Base-by-base conservation (phyloP, 2,329 filamentous ascomycete genomes). In the Penicillium sclerotigenum region DNA sequence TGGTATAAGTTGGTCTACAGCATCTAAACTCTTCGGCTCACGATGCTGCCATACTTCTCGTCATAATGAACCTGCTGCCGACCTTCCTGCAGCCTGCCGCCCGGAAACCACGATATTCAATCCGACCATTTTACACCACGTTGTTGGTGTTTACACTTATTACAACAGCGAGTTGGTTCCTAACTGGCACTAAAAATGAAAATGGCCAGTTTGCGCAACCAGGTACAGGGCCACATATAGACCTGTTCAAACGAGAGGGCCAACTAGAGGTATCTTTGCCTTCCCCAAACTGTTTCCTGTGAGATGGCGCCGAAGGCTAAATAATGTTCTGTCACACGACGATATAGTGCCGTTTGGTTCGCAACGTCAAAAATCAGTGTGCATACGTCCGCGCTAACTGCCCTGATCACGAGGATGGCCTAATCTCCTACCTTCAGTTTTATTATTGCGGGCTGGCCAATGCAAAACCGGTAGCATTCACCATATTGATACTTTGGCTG, bases 351-450 rank as follows among this genome's bases (percentile, higher is more conserved):
- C 87, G 87, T 57, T 78, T 89, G 33, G 90, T 99, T 53, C 90
- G 94, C 73, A 76, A 83, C 46, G 88, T 86, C 50, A 69, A 80
- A 57, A 89, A 99, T 71, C 85, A 97, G 76, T 99, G 94, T 78
- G 86, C 86, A 64, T 97, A 94, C 74, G 85, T 97, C 56, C 85
- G 81, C 63, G 80, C 81, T 54, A 89, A 97, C 73, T 99, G 94
- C 73, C 80, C 83, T 33, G 91, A 95, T 67, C 91, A 97, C 71
- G 90, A 97, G 75, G 89, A 92, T 52, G 93, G 94, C 29, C 83
- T 97, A 59, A 78, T 97, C 56, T 88, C 90, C 26, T 99, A 99
- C 75, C 83, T 97, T 45, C 82, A 86, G 20, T 80, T 97, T 52
- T 99, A 96, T 79, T 99, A 96, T 75, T 99, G 94, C 80, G 78